Percentiles rank a stretch among this genome's conserved stretches.
phyloP scores from a whole-genome alignment of 2,329 filamentous ascomycete species.

The Hypoxylon sp. region DNA sequence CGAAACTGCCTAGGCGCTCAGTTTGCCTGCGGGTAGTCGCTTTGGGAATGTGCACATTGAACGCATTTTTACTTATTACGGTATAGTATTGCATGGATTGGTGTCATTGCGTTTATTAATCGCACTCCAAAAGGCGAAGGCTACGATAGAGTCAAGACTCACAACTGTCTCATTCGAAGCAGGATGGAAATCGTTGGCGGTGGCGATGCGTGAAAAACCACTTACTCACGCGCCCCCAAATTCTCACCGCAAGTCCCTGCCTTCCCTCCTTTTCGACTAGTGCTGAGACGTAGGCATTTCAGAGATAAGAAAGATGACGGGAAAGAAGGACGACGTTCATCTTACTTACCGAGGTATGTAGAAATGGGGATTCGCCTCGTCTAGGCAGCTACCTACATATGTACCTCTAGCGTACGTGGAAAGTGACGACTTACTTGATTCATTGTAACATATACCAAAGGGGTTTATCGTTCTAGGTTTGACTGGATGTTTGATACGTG shows the following conservation, averaged over 20 bases:
- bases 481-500: too few species aligned
- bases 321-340: background rate
- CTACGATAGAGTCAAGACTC: slow-evolving; percentile 1
- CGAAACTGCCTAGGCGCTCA: background rate
- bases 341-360: background rate
- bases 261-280: slow-evolving; percentile 1
- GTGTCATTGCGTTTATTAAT: background rate
- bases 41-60: slow-evolving; percentile 19
- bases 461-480: too few species aligned
- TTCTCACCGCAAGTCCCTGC: slow-evolving; percentile 2
- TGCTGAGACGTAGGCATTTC: slow-evolving; percentile 1
- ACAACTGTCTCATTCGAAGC: slow-evolving; percentile 2
- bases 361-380: background rate
- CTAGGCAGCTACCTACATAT: background rate
- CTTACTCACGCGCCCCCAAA: background rate
- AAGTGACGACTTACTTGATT: too few species aligned
- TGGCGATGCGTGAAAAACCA: slow-evolving; percentile 5
- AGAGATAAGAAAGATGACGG: background rate
- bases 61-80: slow-evolving; percentile 9
- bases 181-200: background rate
- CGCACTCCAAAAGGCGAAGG: background rate
- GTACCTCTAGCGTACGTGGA: too few species aligned
- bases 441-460: too few species aligned
- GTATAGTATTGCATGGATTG: background rate
- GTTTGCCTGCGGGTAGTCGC: slow-evolving; percentile 12